These are phyloP conservation scores for Ceratocystis colombiana DNA, from an alignment of 2,329 filamentous ascomycete genomes.

Conservation along the genomic window DNA sequence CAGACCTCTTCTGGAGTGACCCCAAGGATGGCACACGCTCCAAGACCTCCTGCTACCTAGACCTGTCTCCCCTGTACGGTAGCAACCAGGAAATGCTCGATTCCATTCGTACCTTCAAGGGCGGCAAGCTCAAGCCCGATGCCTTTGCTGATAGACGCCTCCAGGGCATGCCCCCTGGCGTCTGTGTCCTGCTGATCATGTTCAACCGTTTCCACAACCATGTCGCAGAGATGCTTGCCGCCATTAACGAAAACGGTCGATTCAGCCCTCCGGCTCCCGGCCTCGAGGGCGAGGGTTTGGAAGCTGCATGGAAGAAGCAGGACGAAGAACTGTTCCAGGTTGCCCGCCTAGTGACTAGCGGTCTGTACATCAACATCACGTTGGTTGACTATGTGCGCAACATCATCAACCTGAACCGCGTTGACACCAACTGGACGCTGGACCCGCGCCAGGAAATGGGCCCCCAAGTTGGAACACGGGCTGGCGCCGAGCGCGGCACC, in stretches of 20 bases:
- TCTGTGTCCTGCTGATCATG: conserved; percentile 63
- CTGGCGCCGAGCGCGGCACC: conserved; percentile 56
- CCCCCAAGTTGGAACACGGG: conserved; percentile 42
- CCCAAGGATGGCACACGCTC: conserved; percentile 48
- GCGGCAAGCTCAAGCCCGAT: conserved; percentile 64
- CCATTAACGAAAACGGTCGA: conserved; percentile 75
- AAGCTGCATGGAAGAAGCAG: conserved; percentile 53
- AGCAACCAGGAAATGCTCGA: conserved; percentile 57
- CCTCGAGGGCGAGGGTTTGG: conserved; percentile 41
- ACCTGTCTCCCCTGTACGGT: conserved; percentile 62
- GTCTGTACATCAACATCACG: conserved; percentile 69
- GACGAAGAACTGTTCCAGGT: conserved; percentile 75
- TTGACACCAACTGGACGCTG: conserved; percentile 68
- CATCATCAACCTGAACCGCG: conserved; percentile 51
- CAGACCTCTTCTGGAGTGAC: conserved; percentile 62
- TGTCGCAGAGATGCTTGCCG: conserved; percentile 63
- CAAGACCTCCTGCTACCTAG: conserved; percentile 62
- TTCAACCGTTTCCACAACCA: conserved; percentile 83
- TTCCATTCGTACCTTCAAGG: conserved; percentile 56
- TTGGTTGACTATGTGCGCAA: conserved; percentile 70
- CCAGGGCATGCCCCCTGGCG: conserved; percentile 60
- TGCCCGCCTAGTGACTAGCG: conserved; percentile 61
- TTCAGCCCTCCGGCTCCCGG: conserved; percentile 55
- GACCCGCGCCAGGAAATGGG: conserved; percentile 64
- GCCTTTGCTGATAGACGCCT: conserved; percentile 61